Evolutionary conservation across 2,329 filamentous ascomycete genomes (phyloP), one percentile per base, ranked within the genome.

Genomic region (Botryotinia globosa): DNA sequence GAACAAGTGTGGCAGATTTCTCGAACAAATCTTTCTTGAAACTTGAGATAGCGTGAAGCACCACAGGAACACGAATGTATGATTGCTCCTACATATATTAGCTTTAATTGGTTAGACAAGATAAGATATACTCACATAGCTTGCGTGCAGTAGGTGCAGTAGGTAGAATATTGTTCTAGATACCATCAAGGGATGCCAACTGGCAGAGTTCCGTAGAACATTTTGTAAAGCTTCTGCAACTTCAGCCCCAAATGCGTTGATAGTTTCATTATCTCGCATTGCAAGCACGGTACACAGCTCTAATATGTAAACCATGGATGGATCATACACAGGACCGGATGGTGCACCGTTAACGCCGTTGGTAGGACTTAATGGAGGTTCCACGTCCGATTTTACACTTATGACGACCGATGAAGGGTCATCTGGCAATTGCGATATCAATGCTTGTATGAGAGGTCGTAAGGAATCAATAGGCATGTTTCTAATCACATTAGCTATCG

Each of bases 1-100:
- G 85, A 0, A 97, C 89, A 7, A 93, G 88, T 45, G 89, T 85
- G 0, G 94, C 91, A 25, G 93, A 91, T 80, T 92, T 92, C 70
- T 91, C 89, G 32, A 98, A 85, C 0, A 91, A 85, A 45, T 93
- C 89, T 79, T 94, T 90, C 54, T 94, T 90, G 79, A 98, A 93
- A 75, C 91, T 94, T 1, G 94, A 97, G 74, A 99, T 94, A 1
- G 91, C 91, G 81, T 99, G 96, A 20, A 99, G 87, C 12, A 98
- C 88, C 68, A 98, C 92, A 1, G 96, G 96, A 1, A 94, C 93
- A 73, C 96, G 93, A 79, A 98, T 91, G 81, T 96, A 97, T 78
- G 97, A 93, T 78, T 95, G 89, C 77, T 97, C 92, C 92, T 94
- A 76, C 71, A 69, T 69, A 66, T 61, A 65, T 77, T 75, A 73